Evolutionary conservation across 2,329 filamentous ascomycete species (phyloP), one percentile per base, ranked within the genome.

Genomic region (Eutypa lata): DNA sequence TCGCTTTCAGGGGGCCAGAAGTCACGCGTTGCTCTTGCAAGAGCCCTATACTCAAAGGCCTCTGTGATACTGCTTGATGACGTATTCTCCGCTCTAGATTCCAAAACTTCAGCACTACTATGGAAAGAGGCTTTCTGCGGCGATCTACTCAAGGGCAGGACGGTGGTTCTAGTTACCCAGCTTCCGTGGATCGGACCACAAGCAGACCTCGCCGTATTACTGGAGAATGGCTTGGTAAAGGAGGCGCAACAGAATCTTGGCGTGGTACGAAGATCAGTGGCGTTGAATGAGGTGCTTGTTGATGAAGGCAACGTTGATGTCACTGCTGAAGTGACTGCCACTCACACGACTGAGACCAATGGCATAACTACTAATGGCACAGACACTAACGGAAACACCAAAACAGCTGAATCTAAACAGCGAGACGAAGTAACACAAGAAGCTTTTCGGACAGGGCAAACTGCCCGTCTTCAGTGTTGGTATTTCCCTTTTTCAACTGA

Each of bases 71-170:
- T 85, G 1, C 73, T 85, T 1, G 82, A 85, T 56, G 82, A 85
- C 53, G 74, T 84, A 2, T 82, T 85, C 57, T 81, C 81, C 1
- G 82, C 82, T 0, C 70, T 85, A 1, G 82, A 85, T 58, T 75
- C 81, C 18, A 81, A 82, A 57, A 85, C 82, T 0, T 76, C 79
- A 1, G 77, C 78, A 16, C 70, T 73, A 2, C 72, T 86, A 2
- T 84, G 81, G 76, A 75, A 80, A 53, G 71, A 76, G 51, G 83
- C 79, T 57, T 84, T 86, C 60, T 83, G 81, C 53, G 72, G 75
- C 46, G 78, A 81, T 47, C 61, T 85, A 24, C 71, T 85, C 10
- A 71, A 71, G 19, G 79, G 76, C 8, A 72, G 81, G 28, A 85
- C 82, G 1, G 73, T 77, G 1, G 75, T 85, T 6, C 69, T 85